Evolutionary conservation across 2,329 filamentous ascomycete species (phyloP).

Genomic region (Colletotrichum sansevieriae): DNA sequence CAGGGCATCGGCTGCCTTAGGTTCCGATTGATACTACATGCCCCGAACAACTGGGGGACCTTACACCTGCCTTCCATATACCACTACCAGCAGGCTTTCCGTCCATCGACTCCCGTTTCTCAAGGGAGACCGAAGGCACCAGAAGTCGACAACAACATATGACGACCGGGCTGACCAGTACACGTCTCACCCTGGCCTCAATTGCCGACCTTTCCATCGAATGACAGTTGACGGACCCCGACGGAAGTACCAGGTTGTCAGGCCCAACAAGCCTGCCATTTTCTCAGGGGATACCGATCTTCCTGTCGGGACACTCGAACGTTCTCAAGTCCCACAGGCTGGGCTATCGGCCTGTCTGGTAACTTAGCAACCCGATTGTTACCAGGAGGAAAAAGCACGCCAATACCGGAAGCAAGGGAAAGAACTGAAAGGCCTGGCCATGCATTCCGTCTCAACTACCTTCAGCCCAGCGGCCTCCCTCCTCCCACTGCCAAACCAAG

Average conservation of each 20-base stretch:
- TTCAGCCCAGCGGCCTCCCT: too few species aligned
- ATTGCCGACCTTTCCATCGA: slow-evolving; percentile 31
- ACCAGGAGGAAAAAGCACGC: background rate
- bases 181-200: slow-evolving; percentile 27
- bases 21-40: too few species aligned
- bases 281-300: slow-evolving; percentile 5
- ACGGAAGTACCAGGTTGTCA: slow-evolving; percentile 1
- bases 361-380: slow-evolving; percentile 3
- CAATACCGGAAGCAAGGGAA: slow-evolving; percentile 4
- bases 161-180: slow-evolving; percentile 15
- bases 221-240: slow-evolving; percentile 18
- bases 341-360: slow-evolving; percentile 14
- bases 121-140: background rate
- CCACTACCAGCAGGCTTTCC: background rate
- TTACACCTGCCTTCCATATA: background rate
- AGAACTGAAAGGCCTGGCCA: slow-evolving; percentile 11
- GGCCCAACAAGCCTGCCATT: background rate
- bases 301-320: slow-evolving; percentile 7
- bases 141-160: slow-evolving; percentile 14
- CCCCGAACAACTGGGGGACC: background rate
- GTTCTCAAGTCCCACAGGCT: slow-evolving; percentile 14
- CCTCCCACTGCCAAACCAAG: background rate
- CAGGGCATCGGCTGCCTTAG: background rate
- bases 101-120: background rate
- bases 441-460: slow-evolving; percentile 19